Evolutionary conservation across 345 rosid species (phyloP), one percentile per base, ranked within the genome.

Genomic region (Gossypium australe): DNA sequence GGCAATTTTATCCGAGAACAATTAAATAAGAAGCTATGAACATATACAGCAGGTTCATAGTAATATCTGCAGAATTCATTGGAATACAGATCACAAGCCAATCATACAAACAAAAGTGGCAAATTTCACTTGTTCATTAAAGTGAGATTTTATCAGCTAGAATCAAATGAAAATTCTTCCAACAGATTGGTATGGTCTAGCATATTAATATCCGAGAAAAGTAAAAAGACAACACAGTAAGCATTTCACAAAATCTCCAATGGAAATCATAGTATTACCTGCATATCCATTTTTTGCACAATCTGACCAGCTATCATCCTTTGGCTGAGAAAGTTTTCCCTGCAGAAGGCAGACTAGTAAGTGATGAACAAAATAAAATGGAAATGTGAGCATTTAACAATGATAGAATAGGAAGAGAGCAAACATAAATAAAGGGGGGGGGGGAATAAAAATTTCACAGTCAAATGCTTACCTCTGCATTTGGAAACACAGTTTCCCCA

Each of bases 401-500:
- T 5, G 75, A 44, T 29, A 70, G 27, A 59, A 66, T 16, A 65
- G 17, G 27, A 57, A 55, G 59, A 55, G 18, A 55, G 59, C 61
- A 57, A 20, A 57, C 13, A 22, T 18, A 22, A 57, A 57, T 8
- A 57, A 44, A 6, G 11, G 2, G 10, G 48, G 11, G 11, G 2
- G 12, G 12, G 3, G 48, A 1, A 44, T 44, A 44, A 9, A 11
- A 2, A 20, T 71, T 44, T 67, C 2, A 9, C 18, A 1, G 53
- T 22, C 53, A 55, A 73, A 34, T 16, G 4, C 68, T 49, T 76
- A 90, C 99, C 91, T 86, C 84, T 38, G 96, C 74, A 67, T 84
- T 67, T 45, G 97, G 99, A 79, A 95, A 95, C 61, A 95, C 78
- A 1, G 99, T 95, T 84, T 95, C 99, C 72, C 99, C 99, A 22